phyloP scores from a whole-genome alignment of 2,329 filamentous ascomycete species.

The Ambrosiella xylebori region DNA sequence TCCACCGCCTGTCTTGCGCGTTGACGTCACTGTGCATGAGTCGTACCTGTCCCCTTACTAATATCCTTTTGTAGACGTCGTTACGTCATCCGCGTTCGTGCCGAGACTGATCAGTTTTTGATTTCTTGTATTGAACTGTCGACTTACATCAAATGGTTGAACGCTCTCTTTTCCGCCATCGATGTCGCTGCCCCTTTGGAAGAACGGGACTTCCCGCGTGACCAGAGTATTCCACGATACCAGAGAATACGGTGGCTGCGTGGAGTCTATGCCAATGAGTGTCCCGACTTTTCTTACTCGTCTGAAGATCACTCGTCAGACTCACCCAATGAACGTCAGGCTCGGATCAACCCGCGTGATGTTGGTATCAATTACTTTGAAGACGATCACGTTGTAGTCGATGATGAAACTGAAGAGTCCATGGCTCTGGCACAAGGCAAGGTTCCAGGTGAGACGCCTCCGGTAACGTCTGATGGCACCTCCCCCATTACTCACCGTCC shows the following conservation, averaged over 20 bases:
- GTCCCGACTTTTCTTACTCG: background rate
- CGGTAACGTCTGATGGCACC: slow-evolving; percentile 12
- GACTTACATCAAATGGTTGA: slow-evolving; percentile 51
- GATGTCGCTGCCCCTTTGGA: slow-evolving; percentile 55
- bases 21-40: background rate
- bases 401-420: background rate
- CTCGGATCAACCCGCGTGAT: slow-evolving; percentile 8
- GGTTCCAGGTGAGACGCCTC: slow-evolving; percentile 14
- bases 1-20: background rate
- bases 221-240: slow-evolving; percentile 43
- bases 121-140: slow-evolving; percentile 48
- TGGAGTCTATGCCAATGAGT: slow-evolving; percentile 15
- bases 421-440: slow-evolving; percentile 3
- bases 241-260: slow-evolving; percentile 35
- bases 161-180: slow-evolving; percentile 53
- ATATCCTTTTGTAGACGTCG: slow-evolving; percentile 26
- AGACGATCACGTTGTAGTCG: slow-evolving; percentile 12
- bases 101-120: slow-evolving; percentile 58
- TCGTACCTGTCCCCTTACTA: background rate
- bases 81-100: slow-evolving; percentile 53
- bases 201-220: slow-evolving; percentile 46
- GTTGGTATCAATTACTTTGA: slow-evolving; percentile 14
- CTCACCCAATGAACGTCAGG: background rate
- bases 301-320: background rate
- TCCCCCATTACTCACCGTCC: background rate